Conservation (phyloP, 768 basidiomycete species). For the Hygrocybe punicea region DNA sequence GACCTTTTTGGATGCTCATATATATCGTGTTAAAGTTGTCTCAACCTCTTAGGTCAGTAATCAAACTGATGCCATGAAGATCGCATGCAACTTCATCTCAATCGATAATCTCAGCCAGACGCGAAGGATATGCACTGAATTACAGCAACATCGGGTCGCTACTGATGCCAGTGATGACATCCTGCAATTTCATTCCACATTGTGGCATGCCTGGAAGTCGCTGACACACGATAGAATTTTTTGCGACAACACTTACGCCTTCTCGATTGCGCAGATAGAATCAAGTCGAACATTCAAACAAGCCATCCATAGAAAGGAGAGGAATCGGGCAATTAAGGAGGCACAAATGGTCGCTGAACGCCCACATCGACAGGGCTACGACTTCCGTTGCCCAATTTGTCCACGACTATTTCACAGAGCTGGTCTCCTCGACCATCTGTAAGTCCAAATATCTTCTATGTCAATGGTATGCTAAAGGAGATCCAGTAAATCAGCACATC, state of each 20-base stretch:
- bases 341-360: neutral
- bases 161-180: neutral
- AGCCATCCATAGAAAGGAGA: neutral
- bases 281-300: neutral
- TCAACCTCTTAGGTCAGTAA: slow-evolving; percentile 6
- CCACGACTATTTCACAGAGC: neutral
- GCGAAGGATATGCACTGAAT: neutral
- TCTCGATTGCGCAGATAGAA: neutral
- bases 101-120: neutral
- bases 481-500: neutral
- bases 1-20: neutral
- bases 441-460: neutral
- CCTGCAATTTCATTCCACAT: neutral
- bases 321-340: neutral
- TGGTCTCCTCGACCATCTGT: neutral
- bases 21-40: neutral
- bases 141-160: neutral
- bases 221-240: neutral
- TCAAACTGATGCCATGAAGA: slow-evolving; percentile 4
- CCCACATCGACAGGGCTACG: neutral
- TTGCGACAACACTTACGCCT: neutral
- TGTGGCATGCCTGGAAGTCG: slow-evolving; percentile 8
- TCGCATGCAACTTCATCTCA: slow-evolving; percentile 7
- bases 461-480: neutral
- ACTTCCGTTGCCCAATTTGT: neutral